A percentile compares a stretch with the other conserved stretches of the same genome.
Conservation (phyloP, 2,329 filamentous ascomycete genomes). For the Fusarium tupiense region DNA sequence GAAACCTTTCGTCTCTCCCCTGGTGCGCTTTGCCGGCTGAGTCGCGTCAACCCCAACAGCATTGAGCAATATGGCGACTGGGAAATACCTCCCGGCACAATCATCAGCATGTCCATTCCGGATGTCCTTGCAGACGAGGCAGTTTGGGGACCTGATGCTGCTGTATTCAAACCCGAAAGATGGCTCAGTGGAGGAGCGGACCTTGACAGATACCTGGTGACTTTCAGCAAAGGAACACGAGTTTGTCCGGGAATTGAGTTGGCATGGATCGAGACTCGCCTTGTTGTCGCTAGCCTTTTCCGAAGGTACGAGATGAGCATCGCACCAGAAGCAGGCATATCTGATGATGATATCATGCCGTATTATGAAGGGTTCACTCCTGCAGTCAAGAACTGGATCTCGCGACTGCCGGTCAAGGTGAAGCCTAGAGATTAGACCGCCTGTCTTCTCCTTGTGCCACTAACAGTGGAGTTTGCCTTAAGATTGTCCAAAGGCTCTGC, state of each 20-base stretch:
- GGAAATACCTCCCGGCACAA: neutral
- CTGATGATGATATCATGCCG: conserved; percentile 5
- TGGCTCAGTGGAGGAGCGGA: neutral
- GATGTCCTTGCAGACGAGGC: neutral
- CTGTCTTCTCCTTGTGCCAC: too few species aligned
- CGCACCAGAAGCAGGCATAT: neutral
- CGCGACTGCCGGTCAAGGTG: neutral
- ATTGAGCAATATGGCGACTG: neutral
- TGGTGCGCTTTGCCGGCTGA: neutral
- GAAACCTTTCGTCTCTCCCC: neutral
- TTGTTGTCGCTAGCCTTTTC: neutral
- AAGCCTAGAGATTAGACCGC: neutral
- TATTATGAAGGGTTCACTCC: conserved; percentile 8
- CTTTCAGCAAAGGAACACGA: conserved; percentile 6
- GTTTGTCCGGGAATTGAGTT: conserved; percentile 5
- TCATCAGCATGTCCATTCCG: conserved; percentile 4
- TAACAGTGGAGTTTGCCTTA: too few species aligned
- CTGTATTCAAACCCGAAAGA: neutral
- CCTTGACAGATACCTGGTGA: neutral
- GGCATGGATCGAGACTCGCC: neutral
- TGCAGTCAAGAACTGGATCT: conserved; percentile 13
- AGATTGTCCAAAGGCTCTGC: too few species aligned
- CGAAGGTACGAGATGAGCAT: neutral
- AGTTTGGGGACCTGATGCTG: neutral
- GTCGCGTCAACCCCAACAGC: neutral